Evolutionary conservation across 805 yeast genomes (phyloP), one percentile per base, ranked within the genome.

Genomic region (Zygoascus ofunaensis): DNA sequence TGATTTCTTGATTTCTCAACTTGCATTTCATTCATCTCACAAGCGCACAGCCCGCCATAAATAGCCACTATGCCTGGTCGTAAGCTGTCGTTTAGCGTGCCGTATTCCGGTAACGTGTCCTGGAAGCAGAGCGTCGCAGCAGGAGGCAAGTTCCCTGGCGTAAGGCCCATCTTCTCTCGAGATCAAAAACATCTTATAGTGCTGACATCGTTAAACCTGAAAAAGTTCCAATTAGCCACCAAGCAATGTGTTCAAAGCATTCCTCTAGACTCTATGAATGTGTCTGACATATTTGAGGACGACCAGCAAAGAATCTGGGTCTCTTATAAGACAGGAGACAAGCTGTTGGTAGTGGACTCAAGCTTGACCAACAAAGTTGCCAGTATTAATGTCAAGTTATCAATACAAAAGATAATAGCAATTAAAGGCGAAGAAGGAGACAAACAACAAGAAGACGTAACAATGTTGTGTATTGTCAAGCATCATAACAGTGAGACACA

Each of bases 71-170:
- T 20, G 17, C 21, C 42, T 17, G 15, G 24, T 32, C 36, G 19
- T 17, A 23, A 37, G 37, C 20, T 17, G 37, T 32, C 45, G 35
- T 17, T 36, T 32, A 4, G 35, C 3, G 20, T 36, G 23, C 41
- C 46, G 20, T 43, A 41, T 24, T 41, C 50, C 14, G 41, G 45
- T 24, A 20, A 39, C 14, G 35, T 40, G 10, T 21, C 54, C 5
- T 59, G 63, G 63, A 46, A 56, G n/a, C 54, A 60, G 37, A 51
- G 59, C 10, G 48, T 52, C 19, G 46, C 62, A 42, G 49, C 54
- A 26, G 71, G 70, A 7, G 71, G 71, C n/a, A 45, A 51, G 20
- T 55, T 60, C 34, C 65, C 67, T 19, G 52, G 51, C 14, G 54
- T 59, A 8, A 55, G 54, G 37, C 70, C 71, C 1, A 57, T 66